Evolutionary conservation across 2,329 filamentous ascomycete species (phyloP).

Genomic region (Fusarium marasasianum): DNA sequence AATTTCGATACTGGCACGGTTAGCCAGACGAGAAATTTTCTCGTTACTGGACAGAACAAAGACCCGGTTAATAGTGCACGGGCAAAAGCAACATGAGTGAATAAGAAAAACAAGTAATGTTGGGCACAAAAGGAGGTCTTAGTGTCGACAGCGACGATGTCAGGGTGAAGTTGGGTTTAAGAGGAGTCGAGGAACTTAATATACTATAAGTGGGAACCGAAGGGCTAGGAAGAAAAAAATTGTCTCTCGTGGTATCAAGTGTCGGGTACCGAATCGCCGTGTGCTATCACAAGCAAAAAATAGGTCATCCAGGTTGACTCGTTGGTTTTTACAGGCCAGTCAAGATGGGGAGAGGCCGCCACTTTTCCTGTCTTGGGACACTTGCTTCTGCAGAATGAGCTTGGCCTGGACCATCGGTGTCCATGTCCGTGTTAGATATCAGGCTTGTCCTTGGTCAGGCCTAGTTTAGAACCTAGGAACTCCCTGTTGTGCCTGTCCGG

Average conservation of each 20-base stretch:
- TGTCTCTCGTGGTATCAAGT: conserved; percentile 38
- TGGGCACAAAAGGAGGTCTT: conserved; percentile 15
- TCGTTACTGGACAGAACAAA: conserved; percentile 7
- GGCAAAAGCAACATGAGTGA: background rate
- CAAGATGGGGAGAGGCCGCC: conserved; percentile 18
- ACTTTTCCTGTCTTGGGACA: conserved; percentile 20
- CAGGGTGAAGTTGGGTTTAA: conserved; percentile 32
- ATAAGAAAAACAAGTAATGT: background rate
- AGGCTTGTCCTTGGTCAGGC: conserved; percentile 5
- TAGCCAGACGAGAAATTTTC: conserved; percentile 24
- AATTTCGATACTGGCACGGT: conserved; percentile 31
- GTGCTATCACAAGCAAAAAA: conserved; percentile 40
- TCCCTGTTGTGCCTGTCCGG: background rate
- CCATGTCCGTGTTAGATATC: conserved; percentile 20
- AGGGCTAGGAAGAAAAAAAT: conserved; percentile 39
- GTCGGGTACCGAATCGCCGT: conserved; percentile 27
- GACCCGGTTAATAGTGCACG: conserved; percentile 15
- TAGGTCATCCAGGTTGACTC: conserved; percentile 10
- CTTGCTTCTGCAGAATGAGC: conserved; percentile 22
- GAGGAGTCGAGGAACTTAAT: conserved; percentile 32
- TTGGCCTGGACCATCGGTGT: conserved; percentile 24
- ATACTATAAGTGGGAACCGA: conserved; percentile 26
- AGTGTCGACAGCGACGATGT: conserved; percentile 29
- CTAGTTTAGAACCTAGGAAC: background rate
- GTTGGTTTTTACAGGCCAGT: conserved; percentile 8